A percentile compares a stretch with the other conserved stretches of the same genome.
Conservation (phyloP, 352 stramenopile genomes). For the Pilasporangium apinafurcum region DNA sequence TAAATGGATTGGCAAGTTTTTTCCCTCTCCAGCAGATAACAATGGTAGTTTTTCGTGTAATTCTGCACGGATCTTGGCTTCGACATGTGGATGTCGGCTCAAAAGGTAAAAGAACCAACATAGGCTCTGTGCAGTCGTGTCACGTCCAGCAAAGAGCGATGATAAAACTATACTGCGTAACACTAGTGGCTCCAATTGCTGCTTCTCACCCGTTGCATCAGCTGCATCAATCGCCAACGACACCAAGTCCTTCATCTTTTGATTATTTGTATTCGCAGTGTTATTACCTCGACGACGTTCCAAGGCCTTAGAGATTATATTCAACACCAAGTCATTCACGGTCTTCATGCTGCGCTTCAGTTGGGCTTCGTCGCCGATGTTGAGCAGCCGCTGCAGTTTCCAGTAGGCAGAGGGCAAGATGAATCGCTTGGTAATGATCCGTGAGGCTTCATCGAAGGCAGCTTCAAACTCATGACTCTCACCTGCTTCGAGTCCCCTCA, state of each 20-base stretch:
- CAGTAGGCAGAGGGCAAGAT: constrained; percentile 25
- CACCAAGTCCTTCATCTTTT: constrained; percentile 20
- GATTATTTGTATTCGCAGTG: not conserved
- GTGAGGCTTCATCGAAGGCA: constrained; percentile 32
- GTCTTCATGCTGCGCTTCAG: constrained; percentile 19
- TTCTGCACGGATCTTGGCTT: constrained; percentile 40
- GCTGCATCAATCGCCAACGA: constrained; percentile 31
- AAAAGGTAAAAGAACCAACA: constrained; percentile 74
- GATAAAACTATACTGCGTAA: constrained; percentile 68
- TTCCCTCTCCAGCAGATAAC: constrained; percentile 14
- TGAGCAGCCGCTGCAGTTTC: constrained; percentile 21
- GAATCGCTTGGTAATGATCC: constrained; percentile 23
- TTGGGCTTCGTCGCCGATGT: constrained; percentile 24
- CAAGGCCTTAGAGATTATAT: constrained; percentile 36
- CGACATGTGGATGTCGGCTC: constrained; percentile 39
- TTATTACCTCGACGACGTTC: constrained; percentile 5
- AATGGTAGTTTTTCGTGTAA: constrained; percentile 25
- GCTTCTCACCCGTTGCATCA: constrained; percentile 7
- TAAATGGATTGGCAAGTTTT: constrained; percentile 8
- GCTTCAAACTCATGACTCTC: constrained; percentile 9
- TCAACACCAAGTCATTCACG: constrained; percentile 32
- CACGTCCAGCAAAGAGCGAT: constrained; percentile 65
- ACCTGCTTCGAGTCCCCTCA: constrained; percentile 17
- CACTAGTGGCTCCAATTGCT: constrained; percentile 12
- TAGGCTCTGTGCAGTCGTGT: constrained; percentile 58